Evolutionary conservation across 768 basidiomycete genomes (phyloP).

Genomic region (Thelephora aurantiotincta): DNA sequence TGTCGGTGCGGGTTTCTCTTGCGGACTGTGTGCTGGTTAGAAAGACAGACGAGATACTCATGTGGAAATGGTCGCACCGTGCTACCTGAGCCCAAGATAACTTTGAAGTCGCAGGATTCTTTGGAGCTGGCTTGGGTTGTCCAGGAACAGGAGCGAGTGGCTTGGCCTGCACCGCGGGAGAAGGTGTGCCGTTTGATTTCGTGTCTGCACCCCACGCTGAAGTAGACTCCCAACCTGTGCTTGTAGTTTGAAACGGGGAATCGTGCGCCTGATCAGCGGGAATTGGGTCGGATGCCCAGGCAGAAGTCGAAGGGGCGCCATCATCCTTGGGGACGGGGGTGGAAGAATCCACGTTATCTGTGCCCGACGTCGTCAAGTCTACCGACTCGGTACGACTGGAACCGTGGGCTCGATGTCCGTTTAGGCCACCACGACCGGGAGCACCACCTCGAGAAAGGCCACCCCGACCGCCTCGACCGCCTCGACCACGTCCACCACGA

Average conservation of each 20-base stretch:
- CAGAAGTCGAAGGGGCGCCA: constrained; percentile 9
- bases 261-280: constrained; percentile 1
- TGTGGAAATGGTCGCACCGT: constrained; percentile 28
- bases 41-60: background rate
- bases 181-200: constrained; percentile 13
- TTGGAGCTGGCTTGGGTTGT: constrained; percentile 17
- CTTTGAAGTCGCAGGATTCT: constrained; percentile 61
- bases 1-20: constrained; percentile 45
- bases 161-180: constrained; percentile 5
- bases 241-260: constrained; percentile 14
- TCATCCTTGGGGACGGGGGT: constrained; percentile 5
- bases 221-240: constrained; percentile 13
- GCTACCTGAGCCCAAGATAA: constrained; percentile 82
- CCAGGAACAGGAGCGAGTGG: constrained; percentile 17
- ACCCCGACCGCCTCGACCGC: constrained; percentile 36
- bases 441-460: constrained; percentile 27
- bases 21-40: constrained; percentile 27
- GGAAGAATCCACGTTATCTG: constrained; percentile 17
- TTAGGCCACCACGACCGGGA: constrained; percentile 33
- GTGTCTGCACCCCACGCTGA: constrained; percentile 16
- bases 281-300: constrained; percentile 15
- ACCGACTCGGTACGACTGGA: constrained; percentile 12
- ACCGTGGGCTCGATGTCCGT: constrained; percentile 24
- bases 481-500: constrained; percentile 48
- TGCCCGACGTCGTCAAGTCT: constrained; percentile 14